Conservation (phyloP, 257 asterid species). For the Gentiana macrophylla region DNA sequence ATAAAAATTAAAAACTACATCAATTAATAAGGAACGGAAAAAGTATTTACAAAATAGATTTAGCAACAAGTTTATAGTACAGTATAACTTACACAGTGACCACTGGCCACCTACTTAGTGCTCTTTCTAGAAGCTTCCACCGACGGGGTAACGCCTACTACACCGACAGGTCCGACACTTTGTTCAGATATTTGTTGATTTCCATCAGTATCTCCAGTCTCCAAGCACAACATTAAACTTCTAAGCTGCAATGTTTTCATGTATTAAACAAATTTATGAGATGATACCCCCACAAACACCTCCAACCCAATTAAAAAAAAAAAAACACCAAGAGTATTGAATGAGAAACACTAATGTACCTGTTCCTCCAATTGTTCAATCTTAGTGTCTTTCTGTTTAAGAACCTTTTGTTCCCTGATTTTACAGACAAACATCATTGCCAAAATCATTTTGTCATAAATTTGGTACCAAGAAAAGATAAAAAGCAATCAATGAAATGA, state of each 20-base stretch:
- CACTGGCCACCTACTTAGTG: slow-evolving; percentile 11
- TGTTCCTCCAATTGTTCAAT: slow-evolving; percentile 71
- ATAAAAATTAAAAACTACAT: too few species aligned
- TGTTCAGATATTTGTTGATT: slow-evolving; percentile 15
- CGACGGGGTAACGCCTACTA: neutral
- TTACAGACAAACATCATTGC: neutral
- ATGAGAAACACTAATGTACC: slow-evolving; percentile 27
- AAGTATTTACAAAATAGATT: too few species aligned
- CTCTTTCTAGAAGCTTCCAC: slow-evolving; percentile 23
- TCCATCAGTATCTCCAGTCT: slow-evolving; percentile 30
- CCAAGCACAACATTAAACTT: slow-evolving; percentile 43
- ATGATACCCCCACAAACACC: neutral
- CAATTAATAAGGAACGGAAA: too few species aligned
- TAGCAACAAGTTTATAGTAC: too few species aligned
- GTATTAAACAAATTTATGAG: slow-evolving; percentile 9
- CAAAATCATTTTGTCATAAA: neutral
- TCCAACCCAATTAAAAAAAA: neutral
- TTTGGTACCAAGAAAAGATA: neutral
- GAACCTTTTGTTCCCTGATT: slow-evolving; percentile 46
- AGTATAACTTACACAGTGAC: too few species aligned
- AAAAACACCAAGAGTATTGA: neutral
- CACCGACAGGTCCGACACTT: slow-evolving; percentile 4
- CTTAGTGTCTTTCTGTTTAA: slow-evolving; percentile 39
- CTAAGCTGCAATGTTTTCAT: slow-evolving; percentile 37
- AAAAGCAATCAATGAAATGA: too few species aligned